Conservation (phyloP, 139 green algal genomes). For the Mesotaenium endlicherianum region DNA sequence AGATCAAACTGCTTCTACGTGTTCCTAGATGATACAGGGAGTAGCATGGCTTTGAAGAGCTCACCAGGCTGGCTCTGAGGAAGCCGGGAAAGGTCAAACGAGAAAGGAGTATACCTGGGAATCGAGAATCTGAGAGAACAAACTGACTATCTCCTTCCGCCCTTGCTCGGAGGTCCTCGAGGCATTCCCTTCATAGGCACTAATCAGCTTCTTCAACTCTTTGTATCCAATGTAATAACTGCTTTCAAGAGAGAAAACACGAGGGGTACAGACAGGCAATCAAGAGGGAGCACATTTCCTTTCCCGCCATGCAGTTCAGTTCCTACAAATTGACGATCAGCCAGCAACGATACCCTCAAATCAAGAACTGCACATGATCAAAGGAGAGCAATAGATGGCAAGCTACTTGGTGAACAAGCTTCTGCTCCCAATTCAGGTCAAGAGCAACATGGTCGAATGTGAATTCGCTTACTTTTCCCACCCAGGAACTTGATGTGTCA, state of each 20-base stretch:
- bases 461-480: constrained; percentile 22
- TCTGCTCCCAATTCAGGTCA: neutral
- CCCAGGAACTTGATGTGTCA: constrained; percentile 14
- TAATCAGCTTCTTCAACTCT: constrained; percentile 30
- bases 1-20: neutral
- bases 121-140: constrained; percentile 34
- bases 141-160: constrained; percentile 4
- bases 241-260: neutral
- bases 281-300: neutral
- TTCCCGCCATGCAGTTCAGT: neutral
- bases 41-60: neutral
- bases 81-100: neutral
- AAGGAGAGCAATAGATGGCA: neutral
- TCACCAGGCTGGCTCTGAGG: neutral
- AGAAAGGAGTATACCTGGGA: neutral
- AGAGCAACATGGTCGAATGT: neutral
- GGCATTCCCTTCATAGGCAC: constrained; percentile 16
- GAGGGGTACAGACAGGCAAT: neutral
- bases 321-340: neutral
- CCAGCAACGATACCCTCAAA: too few relatives aligned
- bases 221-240: constrained; percentile 44
- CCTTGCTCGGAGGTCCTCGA: neutral
- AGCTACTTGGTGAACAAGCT: neutral
- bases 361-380: neutral
- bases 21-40: neutral